These are phyloP conservation scores for Straminergon stramineum DNA, from an alignment of 225 moss, liverwort and hornwort species.

Conservation along the genomic window DNA sequence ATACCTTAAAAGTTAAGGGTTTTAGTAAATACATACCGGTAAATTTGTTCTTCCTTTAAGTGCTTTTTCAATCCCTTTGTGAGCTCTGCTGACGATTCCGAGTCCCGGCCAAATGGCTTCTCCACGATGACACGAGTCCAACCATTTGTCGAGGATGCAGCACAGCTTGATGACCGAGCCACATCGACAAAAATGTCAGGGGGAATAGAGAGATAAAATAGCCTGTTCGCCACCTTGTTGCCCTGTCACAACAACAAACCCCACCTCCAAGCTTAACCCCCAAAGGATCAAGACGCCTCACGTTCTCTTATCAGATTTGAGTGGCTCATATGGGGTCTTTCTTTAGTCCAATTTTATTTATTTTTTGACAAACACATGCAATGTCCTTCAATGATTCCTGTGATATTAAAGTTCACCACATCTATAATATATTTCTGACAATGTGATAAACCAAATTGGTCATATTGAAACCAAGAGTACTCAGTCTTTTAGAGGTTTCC, in stretches of 20 bases:
- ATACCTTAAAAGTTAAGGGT: background rate
- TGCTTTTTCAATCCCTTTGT: conserved; percentile 68
- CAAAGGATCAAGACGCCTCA: background rate
- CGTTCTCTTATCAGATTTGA: background rate
- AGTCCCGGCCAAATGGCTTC: conserved; percentile 92
- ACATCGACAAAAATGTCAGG: conserved; percentile 24
- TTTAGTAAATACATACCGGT: conserved; percentile 35
- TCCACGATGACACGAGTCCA: conserved; percentile 94
- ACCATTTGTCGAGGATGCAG: conserved; percentile 14
- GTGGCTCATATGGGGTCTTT: background rate
- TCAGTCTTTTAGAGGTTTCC: background rate
- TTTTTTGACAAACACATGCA: background rate
- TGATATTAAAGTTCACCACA: background rate
- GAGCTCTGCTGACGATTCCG: conserved; percentile 80
- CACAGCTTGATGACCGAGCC: conserved; percentile 17
- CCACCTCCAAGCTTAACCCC: background rate
- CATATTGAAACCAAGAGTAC: background rate
- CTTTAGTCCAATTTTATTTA: background rate
- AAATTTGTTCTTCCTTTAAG: conserved; percentile 87
- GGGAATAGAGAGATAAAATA: conserved; percentile 31
- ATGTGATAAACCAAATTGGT: background rate
- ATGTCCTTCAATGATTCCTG: background rate
- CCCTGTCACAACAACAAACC: conserved; percentile 14
- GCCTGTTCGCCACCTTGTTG: conserved; percentile 12
- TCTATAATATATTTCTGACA: background rate